A percentile compares a stretch with the other conserved stretches of the same genome.
These are phyloP conservation scores for Zalaria sp. DNA, from an alignment of 2,329 filamentous ascomycete species.

Conservation along the genomic window DNA sequence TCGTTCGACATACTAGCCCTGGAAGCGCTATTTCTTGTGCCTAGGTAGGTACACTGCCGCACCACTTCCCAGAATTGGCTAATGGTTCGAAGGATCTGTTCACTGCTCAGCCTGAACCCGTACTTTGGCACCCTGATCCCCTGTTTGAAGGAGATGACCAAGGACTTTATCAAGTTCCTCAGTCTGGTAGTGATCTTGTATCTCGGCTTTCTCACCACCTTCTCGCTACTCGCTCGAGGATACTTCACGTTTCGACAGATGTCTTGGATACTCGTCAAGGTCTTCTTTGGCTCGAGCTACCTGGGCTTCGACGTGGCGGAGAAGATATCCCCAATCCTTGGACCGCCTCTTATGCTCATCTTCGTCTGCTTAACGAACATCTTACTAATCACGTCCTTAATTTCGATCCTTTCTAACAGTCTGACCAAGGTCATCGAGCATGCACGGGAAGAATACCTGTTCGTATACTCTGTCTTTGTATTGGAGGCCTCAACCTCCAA, in stretches of 20 bases:
- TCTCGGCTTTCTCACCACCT: conserved; percentile 76
- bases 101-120: conserved; percentile 70
- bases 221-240: conserved; percentile 62
- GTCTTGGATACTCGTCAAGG: conserved; percentile 65
- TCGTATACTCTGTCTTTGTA: conserved; percentile 57
- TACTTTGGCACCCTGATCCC: conserved; percentile 87
- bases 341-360: conserved; percentile 45
- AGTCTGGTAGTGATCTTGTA: conserved; percentile 72
- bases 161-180: conserved; percentile 70
- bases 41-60: conserved; percentile 29
- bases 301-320: conserved; percentile 50
- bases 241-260: conserved; percentile 51
- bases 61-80: conserved; percentile 7
- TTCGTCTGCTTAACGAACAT: conserved; percentile 70
- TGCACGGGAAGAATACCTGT: conserved; percentile 62
- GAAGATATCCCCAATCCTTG: conserved; percentile 35
- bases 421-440: conserved; percentile 49
- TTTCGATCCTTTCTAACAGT: conserved; percentile 65
- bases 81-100: conserved; percentile 50
- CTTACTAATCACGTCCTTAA: conserved; percentile 63
- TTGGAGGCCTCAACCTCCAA: conserved; percentile 36
- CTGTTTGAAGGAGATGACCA: conserved; percentile 72
- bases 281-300: conserved; percentile 66
- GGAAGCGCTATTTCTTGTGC: conserved; percentile 80
- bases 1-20: conserved; percentile 83